phyloP scores from a whole-genome alignment of 2,329 filamentous ascomycete genomes.

The Coniochaeta sp. region DNA sequence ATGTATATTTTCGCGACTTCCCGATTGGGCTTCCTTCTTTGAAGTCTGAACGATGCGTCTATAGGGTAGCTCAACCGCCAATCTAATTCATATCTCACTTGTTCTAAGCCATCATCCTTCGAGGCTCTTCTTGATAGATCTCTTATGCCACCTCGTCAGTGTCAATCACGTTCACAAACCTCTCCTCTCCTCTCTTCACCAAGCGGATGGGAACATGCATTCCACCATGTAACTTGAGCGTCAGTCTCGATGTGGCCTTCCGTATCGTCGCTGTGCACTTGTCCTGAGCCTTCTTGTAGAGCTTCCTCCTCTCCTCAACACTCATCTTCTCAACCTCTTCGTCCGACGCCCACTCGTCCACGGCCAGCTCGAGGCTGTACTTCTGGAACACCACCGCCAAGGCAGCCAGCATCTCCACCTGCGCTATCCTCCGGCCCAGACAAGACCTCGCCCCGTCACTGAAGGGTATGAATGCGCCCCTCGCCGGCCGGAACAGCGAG shows the following conservation, averaged over 20 bases:
- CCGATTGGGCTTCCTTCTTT: not conserved
- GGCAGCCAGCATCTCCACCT: constrained; percentile 49
- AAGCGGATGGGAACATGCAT: constrained; percentile 58
- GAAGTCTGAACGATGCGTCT: not conserved
- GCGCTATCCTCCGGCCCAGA: constrained; percentile 49
- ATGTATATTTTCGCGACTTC: not conserved
- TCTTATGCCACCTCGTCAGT: not conserved
- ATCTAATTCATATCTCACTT: no score
- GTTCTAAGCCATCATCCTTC: no score
- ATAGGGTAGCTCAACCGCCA: not conserved
- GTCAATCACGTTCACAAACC: constrained; percentile 44
- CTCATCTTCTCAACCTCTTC: constrained; percentile 46
- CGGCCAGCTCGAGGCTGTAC: constrained; percentile 63
- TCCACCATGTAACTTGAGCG: constrained; percentile 59
- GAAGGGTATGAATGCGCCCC: constrained; percentile 52
- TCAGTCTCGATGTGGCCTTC: constrained; percentile 56
- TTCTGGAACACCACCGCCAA: constrained; percentile 47
- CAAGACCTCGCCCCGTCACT: constrained; percentile 51
- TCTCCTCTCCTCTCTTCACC: constrained; percentile 62
- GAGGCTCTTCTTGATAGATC: not conserved
- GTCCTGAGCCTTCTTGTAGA: constrained; percentile 56
- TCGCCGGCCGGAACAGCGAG: constrained; percentile 50
- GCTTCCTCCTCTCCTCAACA: constrained; percentile 30
- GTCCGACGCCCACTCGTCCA: constrained; percentile 49
- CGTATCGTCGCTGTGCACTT: constrained; percentile 44